phyloP scores from a whole-genome alignment of 2,329 filamentous ascomycete genomes.

The Calonectria pseudoreteaudii region DNA sequence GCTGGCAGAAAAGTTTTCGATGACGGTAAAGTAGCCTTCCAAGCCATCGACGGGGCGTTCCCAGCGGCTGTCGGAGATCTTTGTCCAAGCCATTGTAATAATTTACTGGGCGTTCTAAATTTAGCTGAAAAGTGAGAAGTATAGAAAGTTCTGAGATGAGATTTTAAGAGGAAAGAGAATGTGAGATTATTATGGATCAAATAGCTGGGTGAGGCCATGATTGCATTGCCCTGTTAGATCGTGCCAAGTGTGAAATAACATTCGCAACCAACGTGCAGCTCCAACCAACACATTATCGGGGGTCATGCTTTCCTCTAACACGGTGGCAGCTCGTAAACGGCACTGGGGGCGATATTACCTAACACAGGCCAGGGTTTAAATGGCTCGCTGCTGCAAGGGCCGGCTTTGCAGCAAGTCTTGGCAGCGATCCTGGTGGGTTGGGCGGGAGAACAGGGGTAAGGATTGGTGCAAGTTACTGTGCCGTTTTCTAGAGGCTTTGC shows the following conservation, averaged over 20 bases:
- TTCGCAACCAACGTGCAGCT: neutral
- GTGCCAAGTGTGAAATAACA: neutral
- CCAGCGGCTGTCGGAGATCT: constrained; percentile 22
- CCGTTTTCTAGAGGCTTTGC: neutral
- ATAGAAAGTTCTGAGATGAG: neutral
- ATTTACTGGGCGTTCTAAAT: neutral
- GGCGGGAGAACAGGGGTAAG: neutral
- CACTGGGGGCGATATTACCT: neutral
- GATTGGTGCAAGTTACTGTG: neutral
- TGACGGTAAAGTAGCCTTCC: constrained; percentile 25
- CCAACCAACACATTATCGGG: neutral
- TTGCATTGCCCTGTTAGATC: neutral
- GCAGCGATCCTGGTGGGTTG: neutral
- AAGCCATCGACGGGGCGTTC: constrained; percentile 26
- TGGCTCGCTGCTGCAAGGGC: neutral
- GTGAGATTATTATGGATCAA: neutral
- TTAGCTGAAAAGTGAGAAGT: neutral
- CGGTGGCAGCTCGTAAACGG: neutral
- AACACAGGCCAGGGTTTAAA: neutral
- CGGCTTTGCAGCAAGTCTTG: neutral
- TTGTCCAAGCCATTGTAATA: neutral
- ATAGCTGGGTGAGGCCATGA: neutral
- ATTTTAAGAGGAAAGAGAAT: neutral
- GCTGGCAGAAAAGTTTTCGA: constrained; percentile 12
- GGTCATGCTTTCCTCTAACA: neutral